Base-by-base conservation (phyloP, 192 early-diverging fungal genomes). In the Linnemannia schmuckeri region DNA sequence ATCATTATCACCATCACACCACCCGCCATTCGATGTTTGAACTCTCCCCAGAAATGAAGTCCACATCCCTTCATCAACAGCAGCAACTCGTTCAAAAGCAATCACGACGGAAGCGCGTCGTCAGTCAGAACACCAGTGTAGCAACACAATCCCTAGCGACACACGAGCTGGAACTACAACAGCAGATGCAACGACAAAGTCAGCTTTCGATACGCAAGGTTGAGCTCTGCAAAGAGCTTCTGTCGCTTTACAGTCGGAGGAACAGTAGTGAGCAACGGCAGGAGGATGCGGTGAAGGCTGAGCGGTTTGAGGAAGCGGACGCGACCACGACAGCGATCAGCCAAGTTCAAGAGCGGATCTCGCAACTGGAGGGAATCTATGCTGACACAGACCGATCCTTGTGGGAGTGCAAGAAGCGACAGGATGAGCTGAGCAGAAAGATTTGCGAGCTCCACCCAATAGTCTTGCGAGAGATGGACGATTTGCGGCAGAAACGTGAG, bases 291-390 rank as follows among this genome's bases (percentile, higher is more conserved):
- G 76, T 74, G 0, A 74, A 30, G 10, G 30, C 57, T 41, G 85
- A 87, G 22, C 70, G 73, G 15, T 87, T 87, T 42, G 85, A 81
- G 7, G 76, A 78, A 20, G 85, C 85, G 3, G 85, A 78, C 18
- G 22, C 72, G 17, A 72, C 78, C 22, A 76, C 47, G 9, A 78
- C 72, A 6, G 77, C 76, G 0, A 77, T 81, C 18, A n/a, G 13
- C 10, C 54, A 69, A 30, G 55, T 77, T 22, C 78, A 80, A 4
- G 83, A 80, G 22, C 47, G 75, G n/a, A 81, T 86, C 27, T 46
- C 72, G 27, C 76, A 80, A 38, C 40, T 77, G 30, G 83, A 86
- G 47, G 44, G 46, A 5, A 76, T 77, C 22, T 75, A 77, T 17
- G 38, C 42, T 24, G 75, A 81, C 33, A 70, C 63, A 13, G 85